A percentile compares a stretch with the other conserved stretches of the same genome.
phyloP scores from a whole-genome alignment of 139 green algal genomes.

The Raphidocelis subcapitata region DNA sequence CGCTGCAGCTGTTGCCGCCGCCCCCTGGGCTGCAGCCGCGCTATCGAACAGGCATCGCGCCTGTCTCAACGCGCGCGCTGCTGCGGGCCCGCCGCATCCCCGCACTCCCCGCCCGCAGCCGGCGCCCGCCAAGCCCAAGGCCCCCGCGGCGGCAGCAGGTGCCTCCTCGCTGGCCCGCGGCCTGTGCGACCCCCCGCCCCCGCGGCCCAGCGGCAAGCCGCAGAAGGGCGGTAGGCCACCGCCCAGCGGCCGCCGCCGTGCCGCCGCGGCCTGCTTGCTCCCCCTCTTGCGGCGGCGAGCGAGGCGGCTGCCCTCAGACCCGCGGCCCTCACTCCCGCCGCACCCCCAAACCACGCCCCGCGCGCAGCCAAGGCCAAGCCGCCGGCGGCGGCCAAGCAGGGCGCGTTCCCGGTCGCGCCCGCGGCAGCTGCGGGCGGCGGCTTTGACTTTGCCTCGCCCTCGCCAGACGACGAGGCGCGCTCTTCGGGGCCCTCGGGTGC shows the following conservation, averaged over 20 bases:
- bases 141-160: slow-evolving; percentile 59
- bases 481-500: slow-evolving; percentile 31
- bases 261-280: not conserved
- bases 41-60: no score
- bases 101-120: not conserved
- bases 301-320: not conserved
- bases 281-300: no score
- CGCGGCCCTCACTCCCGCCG: not conserved
- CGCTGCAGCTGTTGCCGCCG: not conserved
- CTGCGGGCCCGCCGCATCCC: not conserved
- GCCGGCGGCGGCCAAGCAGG: not conserved
- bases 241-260: not conserved
- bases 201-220: slow-evolving; percentile 37
- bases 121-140: slow-evolving; percentile 15
- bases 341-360: not conserved
- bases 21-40: no score
- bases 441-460: slow-evolving; percentile 68
- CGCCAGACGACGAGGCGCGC: slow-evolving; percentile 66
- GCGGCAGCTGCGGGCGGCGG: not conserved
- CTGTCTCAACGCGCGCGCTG: no score
- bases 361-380: slow-evolving; percentile 5
- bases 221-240: slow-evolving; percentile 57
- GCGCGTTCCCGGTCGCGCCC: slow-evolving; percentile 13
- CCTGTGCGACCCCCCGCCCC: slow-evolving; percentile 60
- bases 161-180: slow-evolving; percentile 63